Conservation (phyloP, 345 rosid species). For the Gossypium stocksii region DNA sequence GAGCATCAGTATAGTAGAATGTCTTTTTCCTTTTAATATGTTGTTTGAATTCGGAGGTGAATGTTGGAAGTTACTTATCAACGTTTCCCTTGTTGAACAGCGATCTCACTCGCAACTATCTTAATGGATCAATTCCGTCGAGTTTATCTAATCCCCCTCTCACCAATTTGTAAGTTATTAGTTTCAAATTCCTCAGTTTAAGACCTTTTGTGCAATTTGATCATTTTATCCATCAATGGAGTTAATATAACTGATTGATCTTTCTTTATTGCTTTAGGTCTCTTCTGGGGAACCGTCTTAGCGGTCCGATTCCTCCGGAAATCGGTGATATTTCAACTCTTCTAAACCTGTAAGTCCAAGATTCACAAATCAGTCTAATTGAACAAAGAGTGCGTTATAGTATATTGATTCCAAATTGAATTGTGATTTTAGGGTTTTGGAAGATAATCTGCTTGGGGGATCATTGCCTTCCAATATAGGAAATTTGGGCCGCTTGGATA, state of each 20-base stretch:
- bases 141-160: slow-evolving; percentile 52
- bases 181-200: neutral
- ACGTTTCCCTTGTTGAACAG: slow-evolving; percentile 31
- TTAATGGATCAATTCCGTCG: slow-evolving; percentile 63
- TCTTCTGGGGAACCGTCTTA: slow-evolving; percentile 56
- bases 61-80: neutral
- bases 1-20: too few relatives aligned
- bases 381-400: neutral
- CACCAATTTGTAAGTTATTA: slow-evolving; percentile 39
- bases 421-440: slow-evolving; percentile 48
- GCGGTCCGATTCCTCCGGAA: slow-evolving; percentile 56
- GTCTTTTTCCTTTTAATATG: too few relatives aligned
- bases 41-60: too few relatives aligned
- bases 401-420: slow-evolving; percentile 8
- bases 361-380: neutral
- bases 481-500: slow-evolving; percentile 42
- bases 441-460: slow-evolving; percentile 58
- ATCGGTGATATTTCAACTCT: slow-evolving; percentile 57
- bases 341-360: slow-evolving; percentile 46
- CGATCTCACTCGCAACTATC: slow-evolving; percentile 64
- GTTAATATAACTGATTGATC: neutral
- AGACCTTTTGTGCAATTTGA: neutral
- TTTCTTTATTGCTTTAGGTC: slow-evolving; percentile 36
- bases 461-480: slow-evolving; percentile 60
- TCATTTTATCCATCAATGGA: neutral